These are phyloP conservation scores for Monilinia laxa DNA, from an alignment of 2,329 filamentous ascomycete species.

Conservation along the genomic window DNA sequence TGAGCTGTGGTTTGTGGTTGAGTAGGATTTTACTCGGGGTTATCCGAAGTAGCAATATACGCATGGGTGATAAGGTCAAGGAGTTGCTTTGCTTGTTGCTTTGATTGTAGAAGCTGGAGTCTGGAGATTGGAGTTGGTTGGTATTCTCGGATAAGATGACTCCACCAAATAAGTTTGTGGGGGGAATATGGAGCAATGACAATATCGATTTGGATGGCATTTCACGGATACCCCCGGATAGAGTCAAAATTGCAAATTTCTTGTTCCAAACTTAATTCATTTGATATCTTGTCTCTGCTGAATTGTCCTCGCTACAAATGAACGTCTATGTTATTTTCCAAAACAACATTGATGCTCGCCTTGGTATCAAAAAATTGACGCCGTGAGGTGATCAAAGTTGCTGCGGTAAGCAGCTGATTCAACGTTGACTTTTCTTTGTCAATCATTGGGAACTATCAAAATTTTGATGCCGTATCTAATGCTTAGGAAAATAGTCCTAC, in stretches of 20 bases:
- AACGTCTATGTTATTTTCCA: background rate
- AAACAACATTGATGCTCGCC: background rate
- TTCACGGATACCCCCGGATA: background rate
- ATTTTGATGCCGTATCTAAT: background rate
- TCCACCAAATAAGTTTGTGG: conserved; percentile 8
- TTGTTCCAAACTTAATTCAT: background rate
- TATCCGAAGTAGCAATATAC: background rate
- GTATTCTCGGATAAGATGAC: background rate
- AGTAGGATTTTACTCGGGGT: conserved; percentile 1
- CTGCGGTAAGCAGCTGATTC: background rate
- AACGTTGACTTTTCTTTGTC: background rate
- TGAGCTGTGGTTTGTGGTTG: background rate
- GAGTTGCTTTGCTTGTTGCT: background rate
- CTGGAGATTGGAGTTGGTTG: background rate
- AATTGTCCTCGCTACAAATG: background rate
- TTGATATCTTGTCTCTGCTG: no score
- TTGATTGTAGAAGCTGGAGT: background rate
- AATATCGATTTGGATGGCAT: background rate
- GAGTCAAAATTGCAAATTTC: background rate
- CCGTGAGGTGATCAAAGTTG: background rate
- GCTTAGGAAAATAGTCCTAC: background rate
- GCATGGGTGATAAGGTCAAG: background rate
- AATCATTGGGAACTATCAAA: background rate
- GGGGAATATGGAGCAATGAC: conserved; percentile 8
- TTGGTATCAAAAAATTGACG: background rate